Base-by-base conservation (phyloP, 257 asterid genomes). In the Capsicum pubescens region DNA sequence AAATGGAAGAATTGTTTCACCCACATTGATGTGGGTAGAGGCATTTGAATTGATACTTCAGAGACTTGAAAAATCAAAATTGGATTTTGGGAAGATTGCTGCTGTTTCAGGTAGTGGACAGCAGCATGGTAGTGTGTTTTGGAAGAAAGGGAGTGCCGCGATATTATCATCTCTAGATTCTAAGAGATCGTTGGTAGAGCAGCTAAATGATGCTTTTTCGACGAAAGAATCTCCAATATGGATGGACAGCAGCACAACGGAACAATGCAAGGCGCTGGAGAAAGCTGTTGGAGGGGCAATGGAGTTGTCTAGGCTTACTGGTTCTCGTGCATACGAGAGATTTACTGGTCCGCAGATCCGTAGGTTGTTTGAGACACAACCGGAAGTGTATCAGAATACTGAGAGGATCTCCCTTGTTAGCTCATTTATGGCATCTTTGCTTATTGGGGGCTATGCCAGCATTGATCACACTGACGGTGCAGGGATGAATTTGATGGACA, bases 381-480 rank as follows among this genome's bases (percentile, higher is more conserved):
- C 94, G 0, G 95, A 92, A 35, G 95, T 91, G 80, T 96, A 93
- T 84, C 3, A 81, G 57, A 83, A 84, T 69, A 96, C 99, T 0
- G 99, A 94, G 88, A 94, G 98, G 72, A 92, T 96, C 81, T 96
- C 99, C 4, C 86, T 96, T 17, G 97, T 96, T 82, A 94, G 98
- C 89, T 94, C 99, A 11, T 94, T 96, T 86, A 91, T 94, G 98
- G 98, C 99, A n/a, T 96, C 99, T 16, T 82, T 96, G 76, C 93
- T 96, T 66, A 89, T 83, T 21, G 98, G 98, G 85, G 87, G 86
- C 16, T 94, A 94, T 86, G 98, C 98, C 52, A 86, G 90, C 84
- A 96, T 94, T 60, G 98, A 96, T 93, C 97, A 94, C 21, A 94
- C 98, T 32, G 98, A 96, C 88, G 99, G 98, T 57, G 99, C 99